Conservation (phyloP, 805 yeast genomes). For the Ogataea saltuana region DNA sequence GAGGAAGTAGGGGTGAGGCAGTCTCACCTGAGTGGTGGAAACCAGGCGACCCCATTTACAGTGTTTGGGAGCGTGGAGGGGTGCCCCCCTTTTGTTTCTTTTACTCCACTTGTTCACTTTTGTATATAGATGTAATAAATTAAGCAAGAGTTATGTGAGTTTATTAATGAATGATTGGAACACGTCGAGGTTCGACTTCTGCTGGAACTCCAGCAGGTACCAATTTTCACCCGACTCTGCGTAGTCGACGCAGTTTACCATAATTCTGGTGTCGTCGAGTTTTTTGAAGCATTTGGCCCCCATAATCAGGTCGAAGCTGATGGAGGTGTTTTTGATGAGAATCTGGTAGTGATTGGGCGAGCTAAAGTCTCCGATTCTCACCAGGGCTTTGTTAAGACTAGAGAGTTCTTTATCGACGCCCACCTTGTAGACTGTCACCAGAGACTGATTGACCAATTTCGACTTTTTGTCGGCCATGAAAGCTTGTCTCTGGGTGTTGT, state of each 20-base stretch:
- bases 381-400: slow-evolving; percentile 13
- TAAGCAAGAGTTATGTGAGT: neutral
- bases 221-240: slow-evolving; percentile 13
- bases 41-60: too few species aligned
- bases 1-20: neutral
- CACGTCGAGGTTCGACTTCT: slow-evolving; percentile 8
- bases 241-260: slow-evolving; percentile 22
- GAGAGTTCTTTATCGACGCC: slow-evolving; percentile 1
- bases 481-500: slow-evolving; percentile 1
- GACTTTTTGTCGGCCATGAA: slow-evolving; percentile 10
- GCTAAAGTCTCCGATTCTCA: slow-evolving; percentile 19
- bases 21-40: too few species aligned
- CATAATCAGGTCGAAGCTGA: slow-evolving; percentile 18
- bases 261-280: slow-evolving; percentile 5
- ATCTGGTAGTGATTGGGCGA: slow-evolving; percentile 14
- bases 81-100: too few species aligned
- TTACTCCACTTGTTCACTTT: too few species aligned
- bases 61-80: too few species aligned
- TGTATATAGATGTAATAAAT: slow-evolving; percentile 4
- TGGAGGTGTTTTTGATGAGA: slow-evolving; percentile 14
- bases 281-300: slow-evolving; percentile 12
- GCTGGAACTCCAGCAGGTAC: slow-evolving; percentile 19
- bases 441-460: slow-evolving; percentile 15
- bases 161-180: slow-evolving; percentile 10
- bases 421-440: slow-evolving; percentile 11